Percentiles rank a stretch among this genome's conserved stretches.
Conservation (phyloP, 257 asterid species). For the Cinchona pubescens region DNA sequence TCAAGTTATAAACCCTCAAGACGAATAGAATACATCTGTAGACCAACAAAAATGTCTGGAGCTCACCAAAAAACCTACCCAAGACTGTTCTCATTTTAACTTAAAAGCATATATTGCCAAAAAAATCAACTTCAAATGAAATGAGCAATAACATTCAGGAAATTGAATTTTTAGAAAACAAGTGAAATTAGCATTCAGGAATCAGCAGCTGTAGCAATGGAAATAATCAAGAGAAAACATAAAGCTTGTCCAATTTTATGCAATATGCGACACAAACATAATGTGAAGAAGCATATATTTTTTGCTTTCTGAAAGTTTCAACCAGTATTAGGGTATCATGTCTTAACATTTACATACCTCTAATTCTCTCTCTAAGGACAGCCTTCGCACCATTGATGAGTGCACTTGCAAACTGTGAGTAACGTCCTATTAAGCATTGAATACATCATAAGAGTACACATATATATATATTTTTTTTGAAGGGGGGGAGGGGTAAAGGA, state of each 20-base stretch:
- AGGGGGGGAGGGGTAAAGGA: neutral
- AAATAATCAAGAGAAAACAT: neutral
- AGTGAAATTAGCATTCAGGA: neutral
- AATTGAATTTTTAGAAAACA: neutral
- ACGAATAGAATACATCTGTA: slow-evolving; percentile 3
- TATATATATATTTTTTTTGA: neutral
- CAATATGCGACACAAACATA: neutral
- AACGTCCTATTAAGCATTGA: slow-evolving; percentile 40
- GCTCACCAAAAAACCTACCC: neutral
- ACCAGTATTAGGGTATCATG: neutral
- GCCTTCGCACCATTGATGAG: slow-evolving; percentile 69
- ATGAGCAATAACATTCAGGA: neutral
- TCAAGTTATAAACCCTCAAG: slow-evolving; percentile 13
- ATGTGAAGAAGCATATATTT: neutral
- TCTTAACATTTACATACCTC: slow-evolving; percentile 42
- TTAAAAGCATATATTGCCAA: neutral
- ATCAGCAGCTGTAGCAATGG: neutral
- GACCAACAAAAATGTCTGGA: neutral
- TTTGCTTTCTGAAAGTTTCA: neutral
- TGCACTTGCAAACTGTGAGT: slow-evolving; percentile 59
- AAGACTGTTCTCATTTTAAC: neutral
- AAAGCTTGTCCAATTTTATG: neutral
- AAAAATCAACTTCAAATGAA: neutral
- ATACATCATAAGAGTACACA: slow-evolving; percentile 16
- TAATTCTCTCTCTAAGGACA: slow-evolving; percentile 68